These are phyloP conservation scores for Suhomyces pyralidae DNA, from an alignment of 805 yeast genomes.

Conservation along the genomic window DNA sequence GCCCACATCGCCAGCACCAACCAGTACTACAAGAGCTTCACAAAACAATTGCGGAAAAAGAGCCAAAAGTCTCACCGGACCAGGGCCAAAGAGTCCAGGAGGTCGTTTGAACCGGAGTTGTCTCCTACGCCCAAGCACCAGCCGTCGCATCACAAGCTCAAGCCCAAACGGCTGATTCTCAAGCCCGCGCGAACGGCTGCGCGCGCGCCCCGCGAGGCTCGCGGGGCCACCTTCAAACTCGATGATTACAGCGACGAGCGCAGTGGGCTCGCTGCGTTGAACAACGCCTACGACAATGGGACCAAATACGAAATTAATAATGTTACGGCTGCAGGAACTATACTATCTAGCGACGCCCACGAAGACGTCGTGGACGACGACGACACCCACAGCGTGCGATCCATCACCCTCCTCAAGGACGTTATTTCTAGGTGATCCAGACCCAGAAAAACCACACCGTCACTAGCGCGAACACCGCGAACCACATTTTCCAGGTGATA, in stretches of 20 bases:
- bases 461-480: constrained; percentile 35
- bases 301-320: constrained; percentile 6
- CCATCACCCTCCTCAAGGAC: constrained; percentile 4
- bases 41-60: constrained; percentile 12
- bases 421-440: constrained; percentile 28
- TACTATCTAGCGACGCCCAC: constrained; percentile 3
- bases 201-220: not conserved
- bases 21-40: constrained; percentile 18
- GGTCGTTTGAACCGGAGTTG: constrained; percentile 5
- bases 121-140: constrained; percentile 41
- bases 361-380: not conserved
- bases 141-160: constrained; percentile 40
- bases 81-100: not conserved
- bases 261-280: constrained; percentile 11
- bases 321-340: constrained; percentile 11
- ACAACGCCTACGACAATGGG: constrained; percentile 11
- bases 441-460: constrained; percentile 40
- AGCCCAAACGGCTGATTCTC: constrained; percentile 42
- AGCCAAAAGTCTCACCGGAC: constrained; percentile 7
- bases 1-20: constrained; percentile 14
- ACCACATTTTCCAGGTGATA: constrained; percentile 45
- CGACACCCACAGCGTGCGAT: constrained; percentile 3
- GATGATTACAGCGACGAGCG: constrained; percentile 7
- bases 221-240: not conserved
- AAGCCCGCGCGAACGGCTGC: constrained; percentile 15